Percentiles rank a stretch among this genome's conserved stretches.
These are phyloP conservation scores for Gentiana macrophylla DNA, from an alignment of 257 asterid genomes.

Conservation along the genomic window DNA sequence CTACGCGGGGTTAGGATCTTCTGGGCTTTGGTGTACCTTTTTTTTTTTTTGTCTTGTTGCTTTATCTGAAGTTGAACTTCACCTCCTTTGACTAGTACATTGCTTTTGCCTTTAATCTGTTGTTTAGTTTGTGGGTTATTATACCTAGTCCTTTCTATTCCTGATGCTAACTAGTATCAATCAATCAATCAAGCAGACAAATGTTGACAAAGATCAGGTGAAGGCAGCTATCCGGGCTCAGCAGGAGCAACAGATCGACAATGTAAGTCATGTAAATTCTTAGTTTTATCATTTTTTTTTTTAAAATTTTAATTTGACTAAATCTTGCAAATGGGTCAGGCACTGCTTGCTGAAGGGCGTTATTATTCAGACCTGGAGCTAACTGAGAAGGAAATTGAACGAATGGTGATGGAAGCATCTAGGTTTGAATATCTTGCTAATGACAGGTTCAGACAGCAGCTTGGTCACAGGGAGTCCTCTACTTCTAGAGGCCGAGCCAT, in stretches of 20 bases:
- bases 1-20: slow-evolving; percentile 68
- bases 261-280: slow-evolving; percentile 22
- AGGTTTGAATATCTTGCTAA: slow-evolving; percentile 80
- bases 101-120: background rate
- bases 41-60: too few species aligned
- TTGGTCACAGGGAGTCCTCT: slow-evolving; percentile 59
- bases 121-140: background rate
- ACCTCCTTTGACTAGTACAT: too few species aligned
- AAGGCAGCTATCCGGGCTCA: slow-evolving; percentile 98
- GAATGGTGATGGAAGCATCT: slow-evolving; percentile 97
- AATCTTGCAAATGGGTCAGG: slow-evolving; percentile 33
- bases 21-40: too few species aligned
- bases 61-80: too few species aligned
- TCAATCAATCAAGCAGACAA: slow-evolving; percentile 34
- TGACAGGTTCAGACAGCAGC: slow-evolving; percentile 54
- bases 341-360: slow-evolving; percentile 96
- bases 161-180: slow-evolving; percentile 4
- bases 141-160: background rate
- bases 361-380: slow-evolving; percentile 96
- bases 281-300: background rate
- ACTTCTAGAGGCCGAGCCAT: slow-evolving; percentile 94
- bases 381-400: slow-evolving; percentile 93
- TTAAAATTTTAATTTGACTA: background rate
- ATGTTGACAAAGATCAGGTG: slow-evolving; percentile 74
- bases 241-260: slow-evolving; percentile 96